These are phyloP conservation scores for Hymenoscyphus linearis DNA, from an alignment of 2,329 filamentous ascomycete species.

Conservation along the genomic window DNA sequence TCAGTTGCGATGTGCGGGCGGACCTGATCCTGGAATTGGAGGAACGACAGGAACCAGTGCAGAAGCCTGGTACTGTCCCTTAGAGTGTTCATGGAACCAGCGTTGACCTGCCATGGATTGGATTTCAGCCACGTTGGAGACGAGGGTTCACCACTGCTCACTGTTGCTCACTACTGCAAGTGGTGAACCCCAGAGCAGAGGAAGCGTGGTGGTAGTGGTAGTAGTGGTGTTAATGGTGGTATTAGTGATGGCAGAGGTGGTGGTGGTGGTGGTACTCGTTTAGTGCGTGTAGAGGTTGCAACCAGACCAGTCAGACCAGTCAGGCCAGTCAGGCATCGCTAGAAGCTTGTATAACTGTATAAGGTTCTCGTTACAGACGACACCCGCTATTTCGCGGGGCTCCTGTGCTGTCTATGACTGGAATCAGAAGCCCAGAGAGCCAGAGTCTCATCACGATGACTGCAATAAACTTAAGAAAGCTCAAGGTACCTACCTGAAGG, in stretches of 20 bases:
- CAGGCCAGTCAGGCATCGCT: too few relatives aligned
- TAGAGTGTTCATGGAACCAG: not conserved
- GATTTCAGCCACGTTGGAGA: conserved; percentile 18
- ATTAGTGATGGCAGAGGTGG: not conserved
- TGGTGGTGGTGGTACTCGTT: not conserved
- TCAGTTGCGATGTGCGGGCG: not conserved
- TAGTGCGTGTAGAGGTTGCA: not conserved
- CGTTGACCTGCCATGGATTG: conserved; percentile 11
- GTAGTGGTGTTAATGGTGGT: not conserved
- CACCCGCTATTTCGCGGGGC: not conserved
- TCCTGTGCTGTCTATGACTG: not conserved
- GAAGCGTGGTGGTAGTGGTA: not conserved
- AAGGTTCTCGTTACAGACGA: not conserved
- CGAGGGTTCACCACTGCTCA: not conserved
- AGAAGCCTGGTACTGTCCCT: too few relatives aligned
- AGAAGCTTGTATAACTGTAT: not conserved
- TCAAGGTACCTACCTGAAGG: not conserved
- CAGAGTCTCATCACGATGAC: not conserved
- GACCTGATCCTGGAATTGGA: not conserved
- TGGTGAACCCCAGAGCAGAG: not conserved
- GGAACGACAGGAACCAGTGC: not conserved
- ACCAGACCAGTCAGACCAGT: too few relatives aligned
- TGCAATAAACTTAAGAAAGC: not conserved
- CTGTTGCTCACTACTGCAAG: too few relatives aligned
- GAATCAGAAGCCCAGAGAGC: not conserved